Base-by-base conservation (phyloP, 768 basidiomycete genomes). In the Pleurotus ostreatus region DNA sequence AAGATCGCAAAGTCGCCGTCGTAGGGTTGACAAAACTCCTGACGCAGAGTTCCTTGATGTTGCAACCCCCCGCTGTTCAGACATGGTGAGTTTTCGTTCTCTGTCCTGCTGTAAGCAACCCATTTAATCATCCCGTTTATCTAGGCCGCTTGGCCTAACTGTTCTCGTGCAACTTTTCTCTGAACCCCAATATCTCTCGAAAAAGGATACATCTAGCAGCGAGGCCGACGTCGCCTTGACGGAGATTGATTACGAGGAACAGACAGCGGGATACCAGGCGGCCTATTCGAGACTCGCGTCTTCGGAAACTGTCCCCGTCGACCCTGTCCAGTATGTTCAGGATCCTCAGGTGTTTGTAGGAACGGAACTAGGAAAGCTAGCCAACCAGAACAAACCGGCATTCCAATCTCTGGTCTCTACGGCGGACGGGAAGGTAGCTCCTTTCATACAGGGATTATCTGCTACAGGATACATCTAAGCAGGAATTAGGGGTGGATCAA, bases 201-300 rank as follows among this genome's bases (percentile, higher is more conserved):
- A 70, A 5, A 59, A 62, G 6, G 58, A 69, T 37, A 68, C 65
- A 38, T 61, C 69, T 4, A 69, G 65, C 52, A 75, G 84, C n/a
- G 82, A 85, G 46, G 68, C 77, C 6, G 73, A 82, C 45, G 74
- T 76, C 0, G 83, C 82, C 0, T 65, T 92, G 37, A 90, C 89
- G 1, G 83, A 82, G 52, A 84, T 97, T 46, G 96, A 98, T 66
- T 86, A 85, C 59, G 96, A 98, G 65, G 95, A 98, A 66, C 89
- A 91, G 66, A 80, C 81, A 1, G 88, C 88, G 5, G 92, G 94
- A 1, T 98, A 98, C 71, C 97, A 98, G 65, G 92, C 93, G 0
- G 90, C 93, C 3, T 98, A 95, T 73, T 94, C 94, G 51, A 83
- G 89, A 37, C 79, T 98, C 15, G 95, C 94, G 0, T 91, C 96